Evolutionary conservation across 208 protist species (phyloP), one percentile per base, ranked within the genome.

Genomic region (Naegleria lovaniensis): DNA sequence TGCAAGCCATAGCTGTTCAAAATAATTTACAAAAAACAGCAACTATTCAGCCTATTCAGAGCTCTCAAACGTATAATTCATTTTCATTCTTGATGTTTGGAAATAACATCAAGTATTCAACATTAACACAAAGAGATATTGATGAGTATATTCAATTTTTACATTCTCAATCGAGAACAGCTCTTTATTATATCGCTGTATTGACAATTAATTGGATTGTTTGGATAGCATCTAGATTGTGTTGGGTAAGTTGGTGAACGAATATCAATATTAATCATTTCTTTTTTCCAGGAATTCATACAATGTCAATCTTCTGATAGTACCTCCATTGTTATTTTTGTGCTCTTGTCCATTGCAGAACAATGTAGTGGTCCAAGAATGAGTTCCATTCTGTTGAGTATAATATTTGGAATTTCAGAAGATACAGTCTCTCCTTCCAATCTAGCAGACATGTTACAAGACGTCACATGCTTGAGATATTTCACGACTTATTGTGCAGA

Each of bases 141-240:
- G 83, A 87, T 22, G 83, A 87, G 52, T 87, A 87, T 87, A 33
- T 38, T 29, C 0, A 51, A 36, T 87, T 87, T 51, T 87, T 87
- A 52, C 83, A 87, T 29, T 87, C 83, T n/a, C 83, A 87, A 52
- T 40, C 40, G 6, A 87, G 83, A 87, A 87, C 83, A 41, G 83
- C 83, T 16, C 15, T 38, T 16, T 87, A 87, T 51, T 87, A 87
- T 87, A 87, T 87, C 52, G 83, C 29, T 29, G 83, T 51, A 33
- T 52, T 87, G 5, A 87, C 33, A 25, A 9, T 87, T 38, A 87
- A 87, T 38, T 87, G 83, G 83, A 36, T 87, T 51, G 19, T 41
- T 36, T 87, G 83, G 83, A 87, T 87, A n/a, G 33, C 29, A 51
- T 22, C 83, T 29, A 40, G 83, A 48, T 25, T 87, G 15, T 87